Evolutionary conservation across 495 filamentous ascomycete species (phyloP).

Genomic region (Platismatia glauca): DNA sequence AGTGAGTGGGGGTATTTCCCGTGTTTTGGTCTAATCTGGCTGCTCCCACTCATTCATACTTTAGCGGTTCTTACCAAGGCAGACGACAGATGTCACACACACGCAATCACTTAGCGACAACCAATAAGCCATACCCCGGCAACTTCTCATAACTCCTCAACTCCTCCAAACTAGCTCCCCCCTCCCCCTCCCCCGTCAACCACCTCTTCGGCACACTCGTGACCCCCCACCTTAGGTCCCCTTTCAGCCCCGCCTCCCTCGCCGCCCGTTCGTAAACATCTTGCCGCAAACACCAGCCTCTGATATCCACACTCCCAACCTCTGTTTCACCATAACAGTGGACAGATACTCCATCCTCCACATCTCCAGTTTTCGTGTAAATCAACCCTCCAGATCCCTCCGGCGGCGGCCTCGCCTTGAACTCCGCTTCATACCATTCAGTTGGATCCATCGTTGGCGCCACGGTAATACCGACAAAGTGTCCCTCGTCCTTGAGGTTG

Average conservation of each 20-base stretch:
- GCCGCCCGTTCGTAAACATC: constrained; percentile 18
- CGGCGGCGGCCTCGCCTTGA: background rate
- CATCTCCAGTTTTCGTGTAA: constrained; percentile 1
- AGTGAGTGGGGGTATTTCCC: no score
- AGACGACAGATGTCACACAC: no score
- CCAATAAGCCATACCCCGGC: constrained; percentile 1
- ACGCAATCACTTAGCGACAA: constrained; percentile 4
- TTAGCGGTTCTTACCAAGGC: no score
- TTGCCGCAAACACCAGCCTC: constrained; percentile 17
- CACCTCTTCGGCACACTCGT: background rate
- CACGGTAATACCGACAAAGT: constrained; percentile 30
- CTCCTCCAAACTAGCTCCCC: background rate
- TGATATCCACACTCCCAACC: background rate
- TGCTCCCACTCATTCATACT: no score
- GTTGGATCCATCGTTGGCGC: constrained; percentile 19
- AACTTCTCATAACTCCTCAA: background rate
- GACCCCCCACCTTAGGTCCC: constrained; percentile 11
- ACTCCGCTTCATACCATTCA: background rate
- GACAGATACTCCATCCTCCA: constrained; percentile 15
- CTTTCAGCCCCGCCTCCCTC: constrained; percentile 16
- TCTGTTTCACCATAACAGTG: background rate
- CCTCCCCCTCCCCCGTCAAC: constrained; percentile 7
- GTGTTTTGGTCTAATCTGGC: no score
- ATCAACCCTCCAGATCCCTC: background rate
- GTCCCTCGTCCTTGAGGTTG: constrained; percentile 29